phyloP scores from a whole-genome alignment of 345 rosid genomes.

The Angophora floribunda region DNA sequence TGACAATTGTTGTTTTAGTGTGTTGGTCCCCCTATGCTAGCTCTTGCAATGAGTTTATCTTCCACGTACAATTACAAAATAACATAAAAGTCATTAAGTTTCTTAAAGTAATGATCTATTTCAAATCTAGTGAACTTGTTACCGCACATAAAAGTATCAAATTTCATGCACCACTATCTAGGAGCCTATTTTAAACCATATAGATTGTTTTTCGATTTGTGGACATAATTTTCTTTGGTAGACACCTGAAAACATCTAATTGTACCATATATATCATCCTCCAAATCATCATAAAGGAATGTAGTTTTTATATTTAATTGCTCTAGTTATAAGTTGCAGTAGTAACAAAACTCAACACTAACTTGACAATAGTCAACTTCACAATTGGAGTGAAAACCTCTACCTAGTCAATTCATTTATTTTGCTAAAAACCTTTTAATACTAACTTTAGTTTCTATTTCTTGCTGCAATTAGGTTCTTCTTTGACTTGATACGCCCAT shows the following conservation, averaged over 20 bases:
- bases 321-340: neutral
- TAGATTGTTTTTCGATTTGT: neutral
- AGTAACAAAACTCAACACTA: too few relatives aligned
- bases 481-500: neutral
- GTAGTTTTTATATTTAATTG: neutral
- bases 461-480: neutral
- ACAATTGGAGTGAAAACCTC: too few relatives aligned
- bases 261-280: neutral
- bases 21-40: neutral
- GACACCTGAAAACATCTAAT: neutral
- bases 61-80: neutral
- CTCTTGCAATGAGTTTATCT: neutral
- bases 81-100: too few relatives aligned
- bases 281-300: neutral
- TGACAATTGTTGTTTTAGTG: neutral
- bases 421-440: neutral
- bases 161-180: neutral
- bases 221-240: neutral
- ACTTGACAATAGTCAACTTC: neutral
- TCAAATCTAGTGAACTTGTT: neutral
- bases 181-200: neutral
- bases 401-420: neutral
- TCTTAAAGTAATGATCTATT: neutral
- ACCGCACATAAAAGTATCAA: neutral
- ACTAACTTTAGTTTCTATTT: neutral